Percentiles rank a stretch among this genome's conserved stretches.
These are phyloP conservation scores for Neostapfia colusana DNA, from an alignment of 176 grass and related monocot species.

Conservation along the genomic window DNA sequence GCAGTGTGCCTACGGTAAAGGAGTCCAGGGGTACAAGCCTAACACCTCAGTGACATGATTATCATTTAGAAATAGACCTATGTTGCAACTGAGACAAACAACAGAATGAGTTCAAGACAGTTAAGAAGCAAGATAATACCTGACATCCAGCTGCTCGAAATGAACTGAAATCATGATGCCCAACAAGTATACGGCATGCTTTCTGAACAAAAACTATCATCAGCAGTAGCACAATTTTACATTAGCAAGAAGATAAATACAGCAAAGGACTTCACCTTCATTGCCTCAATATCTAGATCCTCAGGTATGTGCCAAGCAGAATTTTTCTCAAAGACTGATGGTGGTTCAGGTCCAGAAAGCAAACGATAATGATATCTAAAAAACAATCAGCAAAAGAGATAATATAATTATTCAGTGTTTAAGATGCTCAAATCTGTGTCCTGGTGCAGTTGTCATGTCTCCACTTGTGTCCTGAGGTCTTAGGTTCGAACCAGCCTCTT, in stretches of 20 bases:
- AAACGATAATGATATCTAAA: constrained; percentile 87
- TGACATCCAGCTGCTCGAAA: constrained; percentile 94
- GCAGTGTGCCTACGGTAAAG: background rate
- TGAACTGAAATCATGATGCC: constrained; percentile 95
- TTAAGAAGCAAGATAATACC: constrained; percentile 54
- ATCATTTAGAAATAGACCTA: constrained; percentile 7
- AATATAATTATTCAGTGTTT: constrained; percentile 33
- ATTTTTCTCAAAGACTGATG: constrained; percentile 81
- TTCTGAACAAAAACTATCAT: constrained; percentile 58
- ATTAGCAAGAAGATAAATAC: constrained; percentile 29
- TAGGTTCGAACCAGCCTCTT: no score
- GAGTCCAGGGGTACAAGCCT: background rate
- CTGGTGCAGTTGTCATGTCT: no score
- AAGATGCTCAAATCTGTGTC: background rate
- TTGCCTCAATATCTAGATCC: constrained; percentile 69
- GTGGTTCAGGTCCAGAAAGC: constrained; percentile 72
- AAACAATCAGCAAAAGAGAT: constrained; percentile 22
- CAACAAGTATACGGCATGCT: constrained; percentile 77
- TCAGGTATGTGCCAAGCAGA: constrained; percentile 78
- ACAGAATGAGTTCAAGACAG: constrained; percentile 8
- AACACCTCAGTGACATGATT: constrained; percentile 14
- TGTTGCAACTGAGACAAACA: constrained; percentile 23
- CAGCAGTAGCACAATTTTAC: constrained; percentile 29
- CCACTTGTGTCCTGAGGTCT: no score
- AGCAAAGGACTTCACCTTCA: constrained; percentile 57